phyloP scores from a whole-genome alignment of 2,329 filamentous ascomycete species.

The Ophiostoma sp. region DNA sequence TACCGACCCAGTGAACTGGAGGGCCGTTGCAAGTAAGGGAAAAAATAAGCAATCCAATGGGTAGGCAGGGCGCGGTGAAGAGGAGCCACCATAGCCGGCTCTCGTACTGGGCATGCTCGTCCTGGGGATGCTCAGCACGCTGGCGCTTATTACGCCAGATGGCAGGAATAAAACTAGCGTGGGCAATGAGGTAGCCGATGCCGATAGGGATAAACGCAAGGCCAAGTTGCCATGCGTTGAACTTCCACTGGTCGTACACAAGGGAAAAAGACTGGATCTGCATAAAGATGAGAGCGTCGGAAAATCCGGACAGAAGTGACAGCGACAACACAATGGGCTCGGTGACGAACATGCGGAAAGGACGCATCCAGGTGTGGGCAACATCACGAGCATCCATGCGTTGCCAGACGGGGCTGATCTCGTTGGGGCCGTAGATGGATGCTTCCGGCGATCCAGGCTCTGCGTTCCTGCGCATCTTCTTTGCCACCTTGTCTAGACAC shows the following conservation, averaged over 20 bases:
- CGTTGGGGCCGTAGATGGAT: conserved; percentile 64
- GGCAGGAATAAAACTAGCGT: conserved; percentile 53
- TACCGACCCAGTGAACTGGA: conserved; percentile 61
- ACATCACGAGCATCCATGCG: conserved; percentile 57
- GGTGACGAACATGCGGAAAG: conserved; percentile 67
- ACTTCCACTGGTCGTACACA: conserved; percentile 64
- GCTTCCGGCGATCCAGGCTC: conserved; percentile 41
- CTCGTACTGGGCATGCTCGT: conserved; percentile 62
- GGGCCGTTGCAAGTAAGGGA: conserved; percentile 63
- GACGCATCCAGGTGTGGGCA: conserved; percentile 53
- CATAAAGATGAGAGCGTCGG: conserved; percentile 71
- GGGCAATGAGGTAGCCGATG: conserved; percentile 60
- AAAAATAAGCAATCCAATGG: conserved; percentile 65
- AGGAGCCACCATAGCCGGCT: conserved; percentile 61
- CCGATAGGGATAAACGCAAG: conserved; percentile 62
- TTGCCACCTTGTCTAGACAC: conserved; percentile 73
- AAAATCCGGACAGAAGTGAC: conserved; percentile 67
- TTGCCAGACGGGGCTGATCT: conserved; percentile 57
- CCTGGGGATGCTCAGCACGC: conserved; percentile 46
- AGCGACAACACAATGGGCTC: conserved; percentile 69
- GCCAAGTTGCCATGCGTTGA: conserved; percentile 52
- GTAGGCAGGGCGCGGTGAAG: conserved; percentile 54
- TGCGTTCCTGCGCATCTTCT: conserved; percentile 61
- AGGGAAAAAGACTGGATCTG: conserved; percentile 66
- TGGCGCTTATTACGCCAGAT: conserved; percentile 51